Evolutionary conservation across 495 filamentous ascomycete species (phyloP).

Genomic region (Neurospora sublineolata): DNA sequence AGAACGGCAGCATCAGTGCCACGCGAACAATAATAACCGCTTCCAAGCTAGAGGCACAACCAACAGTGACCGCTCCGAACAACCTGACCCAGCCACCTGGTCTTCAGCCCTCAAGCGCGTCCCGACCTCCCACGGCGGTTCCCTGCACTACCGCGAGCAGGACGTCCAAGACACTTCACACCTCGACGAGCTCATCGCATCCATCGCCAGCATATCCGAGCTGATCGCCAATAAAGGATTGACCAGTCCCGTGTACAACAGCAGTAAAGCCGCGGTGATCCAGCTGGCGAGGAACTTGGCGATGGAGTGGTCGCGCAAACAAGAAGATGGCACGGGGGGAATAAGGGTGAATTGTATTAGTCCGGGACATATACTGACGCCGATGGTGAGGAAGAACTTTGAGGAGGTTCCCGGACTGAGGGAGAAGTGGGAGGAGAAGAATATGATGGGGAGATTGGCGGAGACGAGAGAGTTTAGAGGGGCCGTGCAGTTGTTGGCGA

Average conservation of each 20-base stretch:
- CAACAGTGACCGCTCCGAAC: slow-evolving; percentile 38
- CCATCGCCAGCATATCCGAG: slow-evolving; percentile 64
- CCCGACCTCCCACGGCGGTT: slow-evolving; percentile 37
- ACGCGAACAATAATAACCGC: neutral
- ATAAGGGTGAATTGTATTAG: slow-evolving; percentile 59
- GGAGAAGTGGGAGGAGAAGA: slow-evolving; percentile 53
- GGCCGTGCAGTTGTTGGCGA: slow-evolving; percentile 44
- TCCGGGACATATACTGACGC: slow-evolving; percentile 62
- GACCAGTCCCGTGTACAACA: slow-evolving; percentile 56
- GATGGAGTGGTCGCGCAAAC: slow-evolving; percentile 55
- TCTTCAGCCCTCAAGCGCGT: slow-evolving; percentile 36
- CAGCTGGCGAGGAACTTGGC: slow-evolving; percentile 53
- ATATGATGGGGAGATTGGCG: slow-evolving; percentile 57
- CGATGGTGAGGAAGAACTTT: slow-evolving; percentile 60
- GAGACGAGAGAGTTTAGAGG: slow-evolving; percentile 56
- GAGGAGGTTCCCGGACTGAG: slow-evolving; percentile 47
- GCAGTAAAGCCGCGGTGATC: slow-evolving; percentile 57
- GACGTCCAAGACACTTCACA: slow-evolving; percentile 50
- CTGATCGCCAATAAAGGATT: slow-evolving; percentile 61
- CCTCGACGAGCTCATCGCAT: slow-evolving; percentile 41
- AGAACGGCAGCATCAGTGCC: neutral
- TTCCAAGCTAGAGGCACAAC: neutral
- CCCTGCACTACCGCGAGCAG: slow-evolving; percentile 48
- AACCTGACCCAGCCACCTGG: slow-evolving; percentile 38
- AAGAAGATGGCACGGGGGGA: slow-evolving; percentile 33